A percentile compares a stretch with the other conserved stretches of the same genome.
phyloP scores from a whole-genome alignment of 139 green algal genomes.

The Deuterostichococcus epilithicus region DNA sequence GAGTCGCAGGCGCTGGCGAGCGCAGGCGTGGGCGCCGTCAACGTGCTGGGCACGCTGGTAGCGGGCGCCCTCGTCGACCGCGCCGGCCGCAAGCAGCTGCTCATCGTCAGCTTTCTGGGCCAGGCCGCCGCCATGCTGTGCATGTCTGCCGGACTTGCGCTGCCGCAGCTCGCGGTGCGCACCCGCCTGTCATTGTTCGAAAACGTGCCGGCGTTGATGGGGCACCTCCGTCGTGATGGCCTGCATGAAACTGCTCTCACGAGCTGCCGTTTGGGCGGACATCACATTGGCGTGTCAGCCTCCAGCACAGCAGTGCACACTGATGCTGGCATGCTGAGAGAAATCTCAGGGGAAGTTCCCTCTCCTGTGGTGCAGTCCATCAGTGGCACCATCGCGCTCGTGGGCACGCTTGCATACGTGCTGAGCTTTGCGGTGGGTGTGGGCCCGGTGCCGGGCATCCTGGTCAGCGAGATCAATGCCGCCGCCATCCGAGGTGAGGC shows the following conservation, averaged over 20 bases:
- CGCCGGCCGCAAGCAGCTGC: conserved; percentile 79
- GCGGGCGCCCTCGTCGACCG: conserved; percentile 77
- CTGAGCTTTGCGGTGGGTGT: conserved; percentile 84
- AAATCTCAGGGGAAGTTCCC: not conserved
- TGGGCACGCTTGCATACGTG: conserved; percentile 87
- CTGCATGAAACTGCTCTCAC: too few relatives aligned
- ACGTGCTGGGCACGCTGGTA: conserved; percentile 83
- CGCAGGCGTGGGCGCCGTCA: conserved; percentile 82
- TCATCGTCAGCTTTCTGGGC: conserved; percentile 67
- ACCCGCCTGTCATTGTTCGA: not conserved
- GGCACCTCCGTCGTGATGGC: too few relatives aligned
- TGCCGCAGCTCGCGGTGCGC: conserved; percentile 52
- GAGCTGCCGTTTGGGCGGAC: not conserved
- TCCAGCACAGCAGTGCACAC: not conserved
- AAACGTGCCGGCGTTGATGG: not conserved
- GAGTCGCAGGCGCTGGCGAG: conserved; percentile 76
- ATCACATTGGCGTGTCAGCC: too few relatives aligned
- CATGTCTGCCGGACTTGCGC: conserved; percentile 73
- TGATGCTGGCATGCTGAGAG: conserved; percentile 5
- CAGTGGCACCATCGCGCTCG: conserved; percentile 55
- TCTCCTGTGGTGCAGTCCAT: not conserved
- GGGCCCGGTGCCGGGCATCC: conserved; percentile 85
- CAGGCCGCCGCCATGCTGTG: conserved; percentile 69
- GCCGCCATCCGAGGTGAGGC: conserved; percentile 66
- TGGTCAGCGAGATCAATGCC: conserved; percentile 88